Evolutionary conservation across 108 stramenopile genomes (phyloP).

Genomic region (Cyclotella cryptica): DNA sequence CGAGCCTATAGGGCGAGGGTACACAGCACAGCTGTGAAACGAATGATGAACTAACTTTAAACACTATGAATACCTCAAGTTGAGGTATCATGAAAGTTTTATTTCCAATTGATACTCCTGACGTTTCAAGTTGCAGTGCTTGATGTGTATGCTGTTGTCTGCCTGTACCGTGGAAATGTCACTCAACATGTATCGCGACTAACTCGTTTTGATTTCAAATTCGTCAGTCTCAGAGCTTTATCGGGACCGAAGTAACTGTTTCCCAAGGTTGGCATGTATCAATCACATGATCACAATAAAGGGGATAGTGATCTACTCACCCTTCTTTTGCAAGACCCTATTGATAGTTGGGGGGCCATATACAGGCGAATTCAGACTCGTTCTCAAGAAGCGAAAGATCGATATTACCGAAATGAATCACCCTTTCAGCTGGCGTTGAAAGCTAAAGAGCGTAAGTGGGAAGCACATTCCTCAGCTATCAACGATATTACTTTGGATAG

Average conservation of each 20-base stretch:
- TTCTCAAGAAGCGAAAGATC: constrained; percentile 20
- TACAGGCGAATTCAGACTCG: constrained; percentile 18
- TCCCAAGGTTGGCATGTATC: neutral
- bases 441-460: constrained; percentile 6
- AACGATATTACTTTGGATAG: neutral
- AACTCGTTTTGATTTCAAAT: neutral
- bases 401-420: constrained; percentile 35
- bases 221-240: neutral
- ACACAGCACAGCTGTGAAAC: constrained; percentile 3
- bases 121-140: constrained; percentile 8
- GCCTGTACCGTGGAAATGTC: neutral
- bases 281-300: neutral
- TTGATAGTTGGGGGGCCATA: constrained; percentile 24
- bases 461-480: neutral
- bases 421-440: constrained; percentile 28
- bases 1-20: neutral
- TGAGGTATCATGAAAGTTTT: constrained; percentile 14
- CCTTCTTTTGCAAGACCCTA: constrained; percentile 23
- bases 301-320: constrained; percentile 9
- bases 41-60: constrained; percentile 55
- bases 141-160: neutral
- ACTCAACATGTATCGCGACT: neutral
- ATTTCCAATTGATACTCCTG: constrained; percentile 60
- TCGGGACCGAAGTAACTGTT: no score
- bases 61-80: constrained; percentile 44